phyloP scores from a whole-genome alignment of 306 rosid species.

The Senna tora region DNA sequence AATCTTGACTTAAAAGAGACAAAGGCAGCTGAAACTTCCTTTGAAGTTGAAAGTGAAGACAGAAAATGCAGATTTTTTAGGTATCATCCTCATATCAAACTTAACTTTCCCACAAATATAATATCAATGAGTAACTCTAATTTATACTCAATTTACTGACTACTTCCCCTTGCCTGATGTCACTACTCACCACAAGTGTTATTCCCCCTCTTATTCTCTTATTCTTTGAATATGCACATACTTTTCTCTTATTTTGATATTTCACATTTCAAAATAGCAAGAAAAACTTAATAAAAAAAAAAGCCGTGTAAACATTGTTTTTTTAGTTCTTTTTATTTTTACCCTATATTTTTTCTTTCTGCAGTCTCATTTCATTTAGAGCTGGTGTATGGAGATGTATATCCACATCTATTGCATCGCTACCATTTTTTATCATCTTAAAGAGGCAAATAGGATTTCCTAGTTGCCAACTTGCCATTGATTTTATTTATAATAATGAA shows the following conservation, averaged over 20 bases:
- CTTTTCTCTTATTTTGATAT: not conserved
- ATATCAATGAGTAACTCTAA: slow-evolving; percentile 9
- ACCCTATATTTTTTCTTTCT: slow-evolving; percentile 19
- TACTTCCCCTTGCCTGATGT: not conserved
- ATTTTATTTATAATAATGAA: slow-evolving; percentile 26
- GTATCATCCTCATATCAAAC: slow-evolving; percentile 37
- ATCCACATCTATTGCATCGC: slow-evolving; percentile 21
- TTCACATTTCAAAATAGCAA: not conserved
- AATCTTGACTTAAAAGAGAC: slow-evolving; percentile 89
- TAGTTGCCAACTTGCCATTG: slow-evolving; percentile 3
- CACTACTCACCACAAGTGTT: not conserved
- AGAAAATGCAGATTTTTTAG: slow-evolving; percentile 28
- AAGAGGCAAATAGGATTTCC: slow-evolving; percentile 1
- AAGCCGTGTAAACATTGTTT: not conserved
- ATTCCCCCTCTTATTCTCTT: too few relatives aligned
- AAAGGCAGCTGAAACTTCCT: slow-evolving; percentile 86
- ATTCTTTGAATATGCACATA: not conserved
- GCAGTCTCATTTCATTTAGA: slow-evolving; percentile 9
- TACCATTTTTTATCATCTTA: slow-evolving; percentile 1
- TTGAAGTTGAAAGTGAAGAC: slow-evolving; percentile 29
- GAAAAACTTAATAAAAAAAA: not conserved
- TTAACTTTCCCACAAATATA: slow-evolving; percentile 11
- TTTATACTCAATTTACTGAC: not conserved
- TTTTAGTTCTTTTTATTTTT: not conserved
- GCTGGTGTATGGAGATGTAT: slow-evolving; percentile 20